These are phyloP conservation scores for Suillus cothurnatus DNA, from an alignment of 768 basidiomycete genomes.

Conservation along the genomic window DNA sequence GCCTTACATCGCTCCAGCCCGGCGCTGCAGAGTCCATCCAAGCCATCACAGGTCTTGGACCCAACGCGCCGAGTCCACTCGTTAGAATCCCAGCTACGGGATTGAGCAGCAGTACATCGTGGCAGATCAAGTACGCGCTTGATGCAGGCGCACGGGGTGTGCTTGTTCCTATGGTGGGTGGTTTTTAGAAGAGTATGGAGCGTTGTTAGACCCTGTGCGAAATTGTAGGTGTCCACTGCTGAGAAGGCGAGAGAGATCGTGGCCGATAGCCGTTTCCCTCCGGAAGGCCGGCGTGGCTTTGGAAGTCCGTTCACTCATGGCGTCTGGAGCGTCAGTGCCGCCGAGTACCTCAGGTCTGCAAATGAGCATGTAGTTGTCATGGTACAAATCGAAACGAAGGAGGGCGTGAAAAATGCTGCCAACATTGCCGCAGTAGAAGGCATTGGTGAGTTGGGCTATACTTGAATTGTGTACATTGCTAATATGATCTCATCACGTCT, in stretches of 20 bases:
- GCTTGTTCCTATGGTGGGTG: slow-evolving; percentile 64
- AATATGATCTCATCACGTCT: neutral
- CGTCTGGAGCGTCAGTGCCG: slow-evolving; percentile 52
- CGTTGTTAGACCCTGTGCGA: neutral
- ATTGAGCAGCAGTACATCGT: slow-evolving; percentile 51
- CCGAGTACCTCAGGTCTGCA: slow-evolving; percentile 56
- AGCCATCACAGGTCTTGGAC: slow-evolving; percentile 51
- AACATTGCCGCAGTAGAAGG: slow-evolving; percentile 64
- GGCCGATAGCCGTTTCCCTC: slow-evolving; percentile 62
- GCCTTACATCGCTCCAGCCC: slow-evolving; percentile 55
- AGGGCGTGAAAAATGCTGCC: slow-evolving; percentile 59
- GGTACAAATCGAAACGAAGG: slow-evolving; percentile 68
- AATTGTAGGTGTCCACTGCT: slow-evolving; percentile 52
- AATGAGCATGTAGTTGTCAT: slow-evolving; percentile 58
- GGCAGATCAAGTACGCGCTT: slow-evolving; percentile 74
- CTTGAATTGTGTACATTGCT: neutral
- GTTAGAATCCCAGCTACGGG: slow-evolving; percentile 70
- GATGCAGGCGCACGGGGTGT: slow-evolving; percentile 69
- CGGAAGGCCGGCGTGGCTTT: slow-evolving; percentile 61
- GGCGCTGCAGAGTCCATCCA: slow-evolving; percentile 57
- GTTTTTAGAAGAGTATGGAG: neutral
- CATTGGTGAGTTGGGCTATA: slow-evolving; percentile 44
- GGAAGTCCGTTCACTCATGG: slow-evolving; percentile 65
- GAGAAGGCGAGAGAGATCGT: slow-evolving; percentile 60
- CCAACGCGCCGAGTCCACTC: slow-evolving; percentile 50